A percentile compares a stretch with the other conserved stretches of the same genome.
phyloP scores from a whole-genome alignment of 768 basidiomycete species.

The Boletus coccyginus region DNA sequence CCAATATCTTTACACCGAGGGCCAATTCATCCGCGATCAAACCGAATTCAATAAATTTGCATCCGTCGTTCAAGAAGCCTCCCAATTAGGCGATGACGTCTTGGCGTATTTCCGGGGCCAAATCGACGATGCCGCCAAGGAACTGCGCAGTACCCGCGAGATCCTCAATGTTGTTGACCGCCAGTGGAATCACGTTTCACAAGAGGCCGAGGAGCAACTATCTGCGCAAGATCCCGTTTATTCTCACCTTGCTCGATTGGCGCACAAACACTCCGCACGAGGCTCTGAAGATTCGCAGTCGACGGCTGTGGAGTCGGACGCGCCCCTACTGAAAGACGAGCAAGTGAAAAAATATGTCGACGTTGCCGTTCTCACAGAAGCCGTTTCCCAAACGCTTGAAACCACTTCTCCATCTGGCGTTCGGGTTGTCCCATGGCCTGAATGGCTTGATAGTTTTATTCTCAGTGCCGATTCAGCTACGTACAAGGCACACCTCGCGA shows the following conservation, averaged over 20 bases:
- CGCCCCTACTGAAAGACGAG: constrained; percentile 10
- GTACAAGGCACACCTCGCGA: constrained; percentile 36
- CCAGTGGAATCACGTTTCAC: constrained; percentile 43
- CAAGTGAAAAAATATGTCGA: constrained; percentile 18
- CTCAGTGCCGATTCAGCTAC: constrained; percentile 34
- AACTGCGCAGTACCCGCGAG: constrained; percentile 46
- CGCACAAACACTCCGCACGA: constrained; percentile 41
- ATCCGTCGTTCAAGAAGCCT: constrained; percentile 46
- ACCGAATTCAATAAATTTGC: constrained; percentile 43
- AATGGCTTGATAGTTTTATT: constrained; percentile 39
- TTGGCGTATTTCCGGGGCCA: constrained; percentile 52
- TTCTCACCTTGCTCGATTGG: constrained; percentile 11
- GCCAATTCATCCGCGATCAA: constrained; percentile 37
- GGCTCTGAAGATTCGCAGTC: constrained; percentile 67
- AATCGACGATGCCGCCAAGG: constrained; percentile 48
- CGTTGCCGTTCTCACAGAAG: constrained; percentile 20
- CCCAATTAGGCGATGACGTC: constrained; percentile 44
- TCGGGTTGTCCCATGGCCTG: constrained; percentile 36
- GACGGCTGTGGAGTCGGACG: constrained; percentile 43
- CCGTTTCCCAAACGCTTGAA: constrained; percentile 12
- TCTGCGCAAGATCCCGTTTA: constrained; percentile 1
- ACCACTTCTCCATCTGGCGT: constrained; percentile 23
- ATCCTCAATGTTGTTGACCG: constrained; percentile 43
- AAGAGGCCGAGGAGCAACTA: constrained; percentile 46
- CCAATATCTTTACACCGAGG: constrained; percentile 44